Evolutionary conservation across 176 grass and related monocot genomes (phyloP).

Genomic region (Rhynchospora pubera): DNA sequence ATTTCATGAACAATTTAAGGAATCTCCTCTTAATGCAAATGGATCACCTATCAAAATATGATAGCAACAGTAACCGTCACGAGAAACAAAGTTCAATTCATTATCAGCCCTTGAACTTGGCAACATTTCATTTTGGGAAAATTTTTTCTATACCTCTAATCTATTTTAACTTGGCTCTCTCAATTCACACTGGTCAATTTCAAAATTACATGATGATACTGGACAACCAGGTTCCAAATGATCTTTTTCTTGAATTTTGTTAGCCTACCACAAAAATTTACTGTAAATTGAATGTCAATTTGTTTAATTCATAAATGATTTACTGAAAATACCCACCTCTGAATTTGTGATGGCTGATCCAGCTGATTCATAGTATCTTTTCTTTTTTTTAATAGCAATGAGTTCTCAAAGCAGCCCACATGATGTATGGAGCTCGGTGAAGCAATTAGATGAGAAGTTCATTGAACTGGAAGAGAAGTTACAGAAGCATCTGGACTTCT

Average conservation of each 20-base stretch:
- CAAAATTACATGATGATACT: slow-evolving; percentile 36
- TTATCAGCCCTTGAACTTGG: not conserved
- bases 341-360: slow-evolving; percentile 30
- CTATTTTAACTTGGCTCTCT: not conserved
- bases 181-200: slow-evolving; percentile 8
- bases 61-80: not conserved
- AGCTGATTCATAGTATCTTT: not conserved
- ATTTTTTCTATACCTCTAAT: not conserved
- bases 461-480: no score
- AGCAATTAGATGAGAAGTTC: no score
- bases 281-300: no score
- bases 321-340: slow-evolving; percentile 36
- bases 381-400: no score
- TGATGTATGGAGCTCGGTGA: no score
- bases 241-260: slow-evolving; percentile 51
- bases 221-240: slow-evolving; percentile 61
- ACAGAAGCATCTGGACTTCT: no score
- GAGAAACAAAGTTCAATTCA: not conserved
- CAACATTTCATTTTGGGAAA: not conserved
- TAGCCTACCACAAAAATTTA: slow-evolving; percentile 32
- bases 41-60: not conserved
- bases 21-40: not conserved
- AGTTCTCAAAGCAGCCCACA: no score
- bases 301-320: no score
- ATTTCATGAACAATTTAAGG: not conserved